phyloP scores from a whole-genome alignment of 2,329 filamentous ascomycete genomes.

The Phoma sp. region DNA sequence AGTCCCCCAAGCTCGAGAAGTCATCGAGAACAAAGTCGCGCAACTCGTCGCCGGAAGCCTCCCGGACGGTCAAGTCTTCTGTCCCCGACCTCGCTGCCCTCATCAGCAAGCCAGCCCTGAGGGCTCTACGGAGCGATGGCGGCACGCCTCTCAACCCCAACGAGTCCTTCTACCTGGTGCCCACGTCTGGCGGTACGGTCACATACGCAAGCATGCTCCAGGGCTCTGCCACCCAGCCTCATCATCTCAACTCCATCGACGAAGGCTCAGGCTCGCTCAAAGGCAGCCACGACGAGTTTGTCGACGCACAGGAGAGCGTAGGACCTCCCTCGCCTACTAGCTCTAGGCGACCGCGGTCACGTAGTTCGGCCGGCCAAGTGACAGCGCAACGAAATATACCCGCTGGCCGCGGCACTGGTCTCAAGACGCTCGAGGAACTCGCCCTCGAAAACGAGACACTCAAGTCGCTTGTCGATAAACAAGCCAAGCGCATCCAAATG shows the following conservation, averaged over 20 bases:
- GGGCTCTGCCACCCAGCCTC: constrained; percentile 44
- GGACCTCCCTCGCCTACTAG: constrained; percentile 54
- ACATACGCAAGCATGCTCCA: constrained; percentile 88
- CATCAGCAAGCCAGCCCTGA: constrained; percentile 84
- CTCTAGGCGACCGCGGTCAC: constrained; percentile 41
- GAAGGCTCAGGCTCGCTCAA: constrained; percentile 48
- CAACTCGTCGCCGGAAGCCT: constrained; percentile 37
- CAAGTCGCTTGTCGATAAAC: constrained; percentile 82
- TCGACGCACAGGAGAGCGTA: constrained; percentile 78
- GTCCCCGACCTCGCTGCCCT: constrained; percentile 82
- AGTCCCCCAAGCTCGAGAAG: constrained; percentile 28
- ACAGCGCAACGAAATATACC: constrained; percentile 39
- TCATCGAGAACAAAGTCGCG: constrained; percentile 32
- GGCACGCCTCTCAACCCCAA: constrained; percentile 55
- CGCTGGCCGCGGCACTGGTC: constrained; percentile 43
- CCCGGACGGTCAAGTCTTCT: constrained; percentile 47
- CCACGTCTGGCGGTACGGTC: constrained; percentile 86
- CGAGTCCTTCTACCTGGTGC: constrained; percentile 84
- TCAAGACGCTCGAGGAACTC: constrained; percentile 83
- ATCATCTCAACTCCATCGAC: constrained; percentile 45
- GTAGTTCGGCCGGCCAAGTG: constrained; percentile 21
- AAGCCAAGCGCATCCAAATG: constrained; percentile 85
- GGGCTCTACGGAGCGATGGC: constrained; percentile 73
- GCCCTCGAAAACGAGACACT: constrained; percentile 86
- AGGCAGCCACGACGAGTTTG: constrained; percentile 73